phyloP scores from a whole-genome alignment of 140 eudicot genomes.

The Cichorium intybus region DNA sequence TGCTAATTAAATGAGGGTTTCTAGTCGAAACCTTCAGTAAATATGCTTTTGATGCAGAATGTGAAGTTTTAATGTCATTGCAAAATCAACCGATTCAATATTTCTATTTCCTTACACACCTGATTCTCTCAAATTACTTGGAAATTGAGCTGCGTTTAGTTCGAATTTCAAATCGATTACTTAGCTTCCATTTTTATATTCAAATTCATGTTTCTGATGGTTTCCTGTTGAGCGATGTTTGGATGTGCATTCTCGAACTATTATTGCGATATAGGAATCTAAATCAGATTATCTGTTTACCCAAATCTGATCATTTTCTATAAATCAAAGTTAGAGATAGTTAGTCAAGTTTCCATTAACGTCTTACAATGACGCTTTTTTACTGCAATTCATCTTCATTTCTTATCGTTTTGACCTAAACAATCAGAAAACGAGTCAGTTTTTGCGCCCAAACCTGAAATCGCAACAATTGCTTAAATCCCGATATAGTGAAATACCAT shows the following conservation, averaged over 20 bases:
- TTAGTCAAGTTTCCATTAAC: not conserved
- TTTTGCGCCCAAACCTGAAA: not conserved
- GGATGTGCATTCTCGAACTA: not conserved
- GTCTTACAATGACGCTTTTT: not conserved
- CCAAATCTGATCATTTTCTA: not conserved
- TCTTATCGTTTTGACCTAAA: not conserved
- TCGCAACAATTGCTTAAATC: not conserved
- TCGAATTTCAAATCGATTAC: constrained; percentile 6
- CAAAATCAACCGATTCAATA: not conserved
- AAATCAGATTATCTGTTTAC: too few species aligned
- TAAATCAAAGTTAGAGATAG: not conserved
- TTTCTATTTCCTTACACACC: not conserved
- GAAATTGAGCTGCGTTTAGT: not conserved
- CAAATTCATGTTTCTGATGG: not conserved
- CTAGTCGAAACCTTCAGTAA: not conserved
- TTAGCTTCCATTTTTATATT: not conserved
- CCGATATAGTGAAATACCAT: not conserved
- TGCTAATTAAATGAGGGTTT: not conserved
- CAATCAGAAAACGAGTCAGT: not conserved
- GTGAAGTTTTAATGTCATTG: not conserved
- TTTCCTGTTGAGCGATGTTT: not conserved
- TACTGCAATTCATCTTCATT: not conserved
- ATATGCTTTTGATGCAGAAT: constrained; percentile 2
- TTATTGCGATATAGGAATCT: too few species aligned
- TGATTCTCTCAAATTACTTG: not conserved